Percentiles rank a stretch among this genome's conserved stretches.
Evolutionary conservation across 768 basidiomycete genomes (phyloP).

Genomic region (Rhizopogon sp.): DNA sequence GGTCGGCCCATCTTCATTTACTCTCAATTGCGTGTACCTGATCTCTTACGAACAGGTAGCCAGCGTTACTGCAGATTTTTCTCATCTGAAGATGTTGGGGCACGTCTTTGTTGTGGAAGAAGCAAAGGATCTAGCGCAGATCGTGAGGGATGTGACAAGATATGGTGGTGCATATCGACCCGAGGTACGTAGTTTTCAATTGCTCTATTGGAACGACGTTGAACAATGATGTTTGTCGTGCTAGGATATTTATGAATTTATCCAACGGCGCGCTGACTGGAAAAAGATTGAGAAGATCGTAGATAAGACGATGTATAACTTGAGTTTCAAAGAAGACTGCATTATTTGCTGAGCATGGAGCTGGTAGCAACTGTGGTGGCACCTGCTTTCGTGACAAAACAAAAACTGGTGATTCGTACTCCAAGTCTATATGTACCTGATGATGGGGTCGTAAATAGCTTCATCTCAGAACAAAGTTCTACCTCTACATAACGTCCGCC

Average conservation of each 20-base stretch:
- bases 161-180: constrained; percentile 95
- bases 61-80: constrained; percentile 82
- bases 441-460: not conserved
- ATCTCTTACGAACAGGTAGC: constrained; percentile 45
- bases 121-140: constrained; percentile 93
- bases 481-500: constrained; percentile 23
- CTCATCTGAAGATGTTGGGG: constrained; percentile 94
- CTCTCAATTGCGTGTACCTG: not conserved
- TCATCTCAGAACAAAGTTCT: not conserved
- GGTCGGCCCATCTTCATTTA: constrained; percentile 29
- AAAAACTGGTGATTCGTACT: not conserved
- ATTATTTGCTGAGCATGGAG: constrained; percentile 30
- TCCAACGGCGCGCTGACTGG: constrained; percentile 94
- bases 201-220: not conserved
- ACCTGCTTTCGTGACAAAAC: not conserved
- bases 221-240: not conserved
- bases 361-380: no score
- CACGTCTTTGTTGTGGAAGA: constrained; percentile 95
- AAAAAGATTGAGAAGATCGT: constrained; percentile 97
- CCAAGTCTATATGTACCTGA: not conserved
- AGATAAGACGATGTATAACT: constrained; percentile 91
- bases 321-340: constrained; percentile 93
- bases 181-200: constrained; percentile 52
- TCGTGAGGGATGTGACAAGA: constrained; percentile 90
- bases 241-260: constrained; percentile 92